A percentile compares a stretch with the other conserved stretches of the same genome.
Evolutionary conservation across 2,329 filamentous ascomycete species (phyloP).

Genomic region (Fulvia fulva): DNA sequence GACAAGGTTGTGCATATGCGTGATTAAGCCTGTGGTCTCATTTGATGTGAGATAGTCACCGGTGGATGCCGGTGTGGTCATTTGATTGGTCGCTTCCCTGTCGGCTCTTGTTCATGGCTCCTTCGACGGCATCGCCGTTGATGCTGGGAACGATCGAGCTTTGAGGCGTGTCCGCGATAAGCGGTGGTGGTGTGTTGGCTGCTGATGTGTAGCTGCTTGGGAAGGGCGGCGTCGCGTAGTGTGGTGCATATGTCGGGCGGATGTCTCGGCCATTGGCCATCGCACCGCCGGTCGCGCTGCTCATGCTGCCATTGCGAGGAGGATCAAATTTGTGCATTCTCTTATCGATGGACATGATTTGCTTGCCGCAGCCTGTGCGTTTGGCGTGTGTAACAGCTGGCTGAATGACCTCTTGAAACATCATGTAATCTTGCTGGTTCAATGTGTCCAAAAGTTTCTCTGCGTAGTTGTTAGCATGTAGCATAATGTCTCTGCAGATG

Average conservation of each 20-base stretch:
- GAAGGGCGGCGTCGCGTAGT: constrained; percentile 17
- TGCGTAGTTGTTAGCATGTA: constrained; percentile 36
- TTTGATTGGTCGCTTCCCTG: constrained; percentile 26
- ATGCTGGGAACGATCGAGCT: constrained; percentile 28
- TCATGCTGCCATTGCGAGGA: constrained; percentile 14
- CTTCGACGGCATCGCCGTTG: constrained; percentile 35
- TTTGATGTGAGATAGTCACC: constrained; percentile 9
- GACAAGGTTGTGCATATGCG: background rate
- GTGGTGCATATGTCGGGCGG: constrained; percentile 9
- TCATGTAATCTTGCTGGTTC: constrained; percentile 37
- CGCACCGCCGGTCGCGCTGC: constrained; percentile 1
- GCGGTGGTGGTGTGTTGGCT: constrained; percentile 27
- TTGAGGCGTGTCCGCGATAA: constrained; percentile 27
- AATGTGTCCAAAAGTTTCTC: constrained; percentile 69
- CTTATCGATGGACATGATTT: constrained; percentile 45
- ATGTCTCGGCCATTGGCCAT: constrained; percentile 10
- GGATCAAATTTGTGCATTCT: constrained; percentile 45
- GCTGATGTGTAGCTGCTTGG: constrained; percentile 27
- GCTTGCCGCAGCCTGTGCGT: constrained; percentile 41
- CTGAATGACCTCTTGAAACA: constrained; percentile 40
- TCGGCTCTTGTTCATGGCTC: constrained; percentile 26
- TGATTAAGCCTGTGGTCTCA: background rate
- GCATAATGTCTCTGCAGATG: background rate
- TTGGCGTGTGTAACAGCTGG: constrained; percentile 46
- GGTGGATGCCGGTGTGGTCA: constrained; percentile 13